A percentile compares a stretch with the other conserved stretches of the same genome.
phyloP scores from a whole-genome alignment of 176 grass and related monocot species.

The Bromus sterilis region DNA sequence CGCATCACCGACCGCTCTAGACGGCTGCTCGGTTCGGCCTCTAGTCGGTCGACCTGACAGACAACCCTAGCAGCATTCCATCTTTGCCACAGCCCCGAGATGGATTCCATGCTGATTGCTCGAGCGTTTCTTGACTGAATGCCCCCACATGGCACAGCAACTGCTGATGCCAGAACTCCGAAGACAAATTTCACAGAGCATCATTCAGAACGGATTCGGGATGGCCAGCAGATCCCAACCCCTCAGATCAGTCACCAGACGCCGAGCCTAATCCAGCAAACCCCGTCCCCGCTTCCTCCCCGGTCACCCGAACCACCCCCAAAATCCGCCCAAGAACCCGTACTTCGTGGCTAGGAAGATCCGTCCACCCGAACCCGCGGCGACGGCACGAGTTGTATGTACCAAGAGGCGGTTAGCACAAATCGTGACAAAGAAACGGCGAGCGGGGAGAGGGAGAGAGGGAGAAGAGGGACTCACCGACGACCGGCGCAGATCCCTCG shows the following conservation, averaged over 20 bases:
- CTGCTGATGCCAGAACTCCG: not conserved
- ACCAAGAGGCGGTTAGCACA: not conserved
- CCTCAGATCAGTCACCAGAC: not conserved
- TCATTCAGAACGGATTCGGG: not conserved
- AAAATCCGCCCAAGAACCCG: not conserved
- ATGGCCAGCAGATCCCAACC: not conserved
- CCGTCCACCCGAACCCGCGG: not conserved
- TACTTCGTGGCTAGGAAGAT: not conserved
- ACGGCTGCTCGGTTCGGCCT: not conserved
- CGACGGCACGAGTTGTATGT: not conserved
- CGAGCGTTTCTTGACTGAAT: not conserved
- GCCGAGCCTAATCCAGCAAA: not conserved
- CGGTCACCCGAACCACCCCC: not conserved
- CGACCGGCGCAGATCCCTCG: conserved; percentile 34
- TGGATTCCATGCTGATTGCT: not conserved
- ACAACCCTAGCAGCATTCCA: not conserved
- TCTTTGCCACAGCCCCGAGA: not conserved
- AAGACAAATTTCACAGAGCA: not conserved
- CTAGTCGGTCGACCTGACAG: not conserved
- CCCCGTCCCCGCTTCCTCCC: not conserved
- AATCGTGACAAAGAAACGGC: not conserved
- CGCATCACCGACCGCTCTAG: not conserved
- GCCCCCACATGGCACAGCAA: not conserved
- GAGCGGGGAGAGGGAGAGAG: no score
- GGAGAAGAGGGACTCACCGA: conserved; percentile 29